phyloP scores from a whole-genome alignment of 148 eudicot species.

The Camellia japonica region DNA sequence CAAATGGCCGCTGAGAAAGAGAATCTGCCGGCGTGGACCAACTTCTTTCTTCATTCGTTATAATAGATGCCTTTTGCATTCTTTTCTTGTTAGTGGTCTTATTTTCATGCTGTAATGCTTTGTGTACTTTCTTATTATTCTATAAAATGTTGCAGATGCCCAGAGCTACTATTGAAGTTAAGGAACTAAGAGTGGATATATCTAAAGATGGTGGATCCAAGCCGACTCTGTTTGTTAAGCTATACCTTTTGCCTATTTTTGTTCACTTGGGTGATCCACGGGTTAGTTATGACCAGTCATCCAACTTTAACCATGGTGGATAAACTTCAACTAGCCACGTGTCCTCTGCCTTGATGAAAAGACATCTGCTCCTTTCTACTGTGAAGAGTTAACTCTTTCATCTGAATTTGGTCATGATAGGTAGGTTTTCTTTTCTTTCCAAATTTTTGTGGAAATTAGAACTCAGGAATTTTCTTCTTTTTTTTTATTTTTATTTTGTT shows the following conservation, averaged over 20 bases:
- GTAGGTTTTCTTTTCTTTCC: conserved; percentile 34
- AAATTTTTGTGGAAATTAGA: not conserved
- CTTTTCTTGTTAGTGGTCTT: not conserved
- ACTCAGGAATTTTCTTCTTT: conserved; percentile 5
- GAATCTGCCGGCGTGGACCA: too few relatives aligned
- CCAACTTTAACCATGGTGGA: conserved; percentile 41
- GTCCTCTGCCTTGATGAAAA: conserved; percentile 35
- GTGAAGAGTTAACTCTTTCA: conserved; percentile 76
- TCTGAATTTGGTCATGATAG: conserved; percentile 80
- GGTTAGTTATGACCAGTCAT: conserved; percentile 38
- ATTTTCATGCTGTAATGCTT: not conserved
- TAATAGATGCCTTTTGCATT: not conserved
- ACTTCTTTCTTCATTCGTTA: not conserved
- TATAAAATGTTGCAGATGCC: conserved; percentile 62
- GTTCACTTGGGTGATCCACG: conserved; percentile 66
- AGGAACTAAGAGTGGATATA: conserved; percentile 76
- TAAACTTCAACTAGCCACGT: conserved; percentile 41
- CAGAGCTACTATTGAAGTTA: conserved; percentile 71
- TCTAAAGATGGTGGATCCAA: conserved; percentile 76
- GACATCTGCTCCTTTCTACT: conserved; percentile 59
- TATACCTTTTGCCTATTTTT: conserved; percentile 67
- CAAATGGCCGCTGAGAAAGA: too few relatives aligned
- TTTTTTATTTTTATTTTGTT: not conserved
- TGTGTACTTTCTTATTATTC: not conserved
- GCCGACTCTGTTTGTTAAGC: conserved; percentile 64